phyloP scores from a whole-genome alignment of 129 eudicot species.

The Flaveria trinervia region DNA sequence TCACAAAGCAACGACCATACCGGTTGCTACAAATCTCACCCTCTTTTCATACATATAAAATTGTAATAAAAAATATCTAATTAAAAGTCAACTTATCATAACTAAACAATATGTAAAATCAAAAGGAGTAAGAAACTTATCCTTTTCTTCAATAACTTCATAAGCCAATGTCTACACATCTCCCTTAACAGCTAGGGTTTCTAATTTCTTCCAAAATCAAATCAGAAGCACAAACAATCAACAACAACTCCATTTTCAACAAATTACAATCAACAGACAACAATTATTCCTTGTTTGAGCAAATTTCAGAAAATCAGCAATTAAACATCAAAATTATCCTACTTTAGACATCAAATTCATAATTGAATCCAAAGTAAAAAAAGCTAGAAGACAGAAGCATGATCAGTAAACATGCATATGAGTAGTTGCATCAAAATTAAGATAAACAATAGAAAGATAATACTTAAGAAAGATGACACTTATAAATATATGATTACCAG shows the following conservation, averaged over 20 bases:
- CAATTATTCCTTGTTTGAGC: not conserved
- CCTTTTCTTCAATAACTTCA: not conserved
- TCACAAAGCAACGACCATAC: too few relatives aligned
- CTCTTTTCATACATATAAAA: too few relatives aligned
- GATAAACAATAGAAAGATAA: not conserved
- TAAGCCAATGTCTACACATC: not conserved
- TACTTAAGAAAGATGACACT: not conserved
- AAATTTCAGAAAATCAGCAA: not conserved
- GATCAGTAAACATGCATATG: constrained; percentile 15
- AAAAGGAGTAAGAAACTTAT: too few relatives aligned
- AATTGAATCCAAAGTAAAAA: not conserved
- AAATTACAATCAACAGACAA: not conserved
- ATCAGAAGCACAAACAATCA: not conserved
- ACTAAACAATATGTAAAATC: not conserved
- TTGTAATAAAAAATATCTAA: not conserved
- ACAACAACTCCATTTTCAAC: not conserved
- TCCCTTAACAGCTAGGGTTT: not conserved
- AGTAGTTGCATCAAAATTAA: not conserved
- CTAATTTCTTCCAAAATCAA: not conserved
- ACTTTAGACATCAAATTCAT: not conserved
- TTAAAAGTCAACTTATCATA: not conserved
- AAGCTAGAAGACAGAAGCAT: not conserved
- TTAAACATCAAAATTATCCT: constrained; percentile 9
- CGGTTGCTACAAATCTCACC: too few relatives aligned
- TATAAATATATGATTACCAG: constrained; percentile 11